Evolutionary conservation across 108 stramenopile species (phyloP), one percentile per base, ranked within the genome.

Genomic region (Cyclotella baltica): DNA sequence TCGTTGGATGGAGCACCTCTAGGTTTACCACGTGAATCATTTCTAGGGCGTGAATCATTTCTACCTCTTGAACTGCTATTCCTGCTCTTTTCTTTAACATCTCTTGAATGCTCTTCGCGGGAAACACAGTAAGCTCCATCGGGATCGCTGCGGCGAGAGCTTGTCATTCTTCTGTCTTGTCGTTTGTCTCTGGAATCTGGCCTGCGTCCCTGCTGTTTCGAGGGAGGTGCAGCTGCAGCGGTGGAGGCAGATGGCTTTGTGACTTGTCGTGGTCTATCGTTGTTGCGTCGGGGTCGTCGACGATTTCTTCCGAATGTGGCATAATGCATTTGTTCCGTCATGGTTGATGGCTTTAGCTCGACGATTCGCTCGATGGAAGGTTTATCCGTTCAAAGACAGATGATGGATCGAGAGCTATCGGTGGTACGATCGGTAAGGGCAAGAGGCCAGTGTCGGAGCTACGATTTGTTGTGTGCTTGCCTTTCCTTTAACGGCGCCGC

Each of bases 241-340:
- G 47, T 48, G 47, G 47, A 16, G n/a, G 47, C 6, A 2, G 47
- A 48, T 48, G 19, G 47, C 47, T 48, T 48, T 16, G 47, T 48
- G 47, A 6, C 13, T 43, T 43, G 59, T 33, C 59, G 59, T 34
- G 30, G 13, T 30, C n/a, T n/a, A n/a, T n/a, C n/a, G n/a, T n/a
- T n/a, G n/a, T n/a, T n/a, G n/a, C n/a, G n/a, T n/a, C n/a, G n/a
- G n/a, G 59, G n/a, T n/a, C 59, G 16, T 31, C 33, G 30, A 34
- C 59, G 63, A 20, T 23, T 64, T 64, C 63, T 37, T 33, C 63
- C 63, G 63, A 46, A 64, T 43, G 63, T 64, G 4, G 40, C 28
- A 28, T 64, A 64, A 43, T 64, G n/a, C 63, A 64, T 64, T 38
- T 64, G 37, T 13, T 64, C 63, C 22, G 63, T 38, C 63, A 64